These are phyloP conservation scores for Neolentinus lepideus DNA, from an alignment of 1,284 basidiomycete genomes.

Conservation along the genomic window DNA sequence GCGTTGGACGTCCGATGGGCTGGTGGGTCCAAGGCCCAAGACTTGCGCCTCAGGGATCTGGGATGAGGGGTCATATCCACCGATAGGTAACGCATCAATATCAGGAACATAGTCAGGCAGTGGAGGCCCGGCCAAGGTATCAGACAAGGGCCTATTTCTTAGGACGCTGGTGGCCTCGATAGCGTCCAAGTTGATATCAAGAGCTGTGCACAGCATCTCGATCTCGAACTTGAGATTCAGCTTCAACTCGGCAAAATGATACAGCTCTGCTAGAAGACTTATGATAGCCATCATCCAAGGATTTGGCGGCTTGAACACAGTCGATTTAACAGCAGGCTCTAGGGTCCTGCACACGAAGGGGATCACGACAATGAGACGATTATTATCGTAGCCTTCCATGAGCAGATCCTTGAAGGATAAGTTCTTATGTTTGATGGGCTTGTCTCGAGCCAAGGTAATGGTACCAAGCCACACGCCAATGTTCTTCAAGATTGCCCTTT, in stretches of 20 bases:
- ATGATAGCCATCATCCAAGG: constrained; percentile 98
- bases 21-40: constrained; percentile 46
- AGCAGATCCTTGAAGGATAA: constrained; percentile 96
- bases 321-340: constrained; percentile 84
- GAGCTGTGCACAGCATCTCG: constrained; percentile 91
- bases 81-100: constrained; percentile 65
- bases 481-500: constrained; percentile 89
- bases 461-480: constrained; percentile 93
- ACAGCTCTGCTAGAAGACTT: constrained; percentile 88
- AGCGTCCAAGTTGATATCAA: constrained; percentile 83
- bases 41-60: constrained; percentile 50
- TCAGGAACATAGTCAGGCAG: constrained; percentile 68
- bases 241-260: constrained; percentile 95
- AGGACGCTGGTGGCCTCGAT: constrained; percentile 84
- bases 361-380: constrained; percentile 90
- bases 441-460: constrained; percentile 88
- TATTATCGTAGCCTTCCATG: constrained; percentile 91
- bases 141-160: constrained; percentile 56
- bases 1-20: constrained; percentile 52
- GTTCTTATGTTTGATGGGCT: constrained; percentile 90
- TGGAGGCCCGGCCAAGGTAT: constrained; percentile 44
- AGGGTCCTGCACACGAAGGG: constrained; percentile 98
- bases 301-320: constrained; percentile 93
- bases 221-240: constrained; percentile 99
- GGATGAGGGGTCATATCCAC: constrained; percentile 48